phyloP scores from a whole-genome alignment of 129 eudicot genomes.

The Scalesia atractyloides region DNA sequence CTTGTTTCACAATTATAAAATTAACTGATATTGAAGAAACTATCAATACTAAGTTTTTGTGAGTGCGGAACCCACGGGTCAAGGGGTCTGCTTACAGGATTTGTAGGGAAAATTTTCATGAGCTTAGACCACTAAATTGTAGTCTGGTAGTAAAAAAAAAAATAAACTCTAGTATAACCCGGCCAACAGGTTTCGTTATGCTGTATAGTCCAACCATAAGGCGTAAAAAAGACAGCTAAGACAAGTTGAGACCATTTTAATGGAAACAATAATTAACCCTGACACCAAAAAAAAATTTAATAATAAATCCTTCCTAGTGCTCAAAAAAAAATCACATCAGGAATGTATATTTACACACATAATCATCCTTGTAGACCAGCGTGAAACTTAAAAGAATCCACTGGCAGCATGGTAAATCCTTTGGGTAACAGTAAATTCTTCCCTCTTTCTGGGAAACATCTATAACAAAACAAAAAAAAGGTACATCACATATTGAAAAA shows the following conservation, averaged over 20 bases:
- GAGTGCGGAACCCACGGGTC: too few species aligned
- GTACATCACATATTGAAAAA: neutral
- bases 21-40: too few species aligned
- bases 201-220: too few species aligned
- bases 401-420: neutral
- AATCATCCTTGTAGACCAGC: neutral
- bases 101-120: too few species aligned
- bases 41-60: too few species aligned
- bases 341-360: neutral
- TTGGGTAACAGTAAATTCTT: neutral
- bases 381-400: neutral
- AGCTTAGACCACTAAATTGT: too few species aligned
- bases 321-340: slow-evolving; percentile 23
- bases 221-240: too few species aligned
- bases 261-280: neutral
- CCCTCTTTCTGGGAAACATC: neutral
- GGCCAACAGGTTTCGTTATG: too few species aligned
- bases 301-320: slow-evolving; percentile 26
- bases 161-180: too few species aligned
- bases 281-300: neutral
- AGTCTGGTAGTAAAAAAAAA: too few species aligned
- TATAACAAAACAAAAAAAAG: neutral
- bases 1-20: too few species aligned
- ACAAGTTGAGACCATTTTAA: neutral
- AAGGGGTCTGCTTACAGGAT: too few species aligned